A percentile compares a stretch with the other conserved stretches of the same genome.
Conservation (phyloP, 345 rosid species). For the Rubroshorea leprosula region DNA sequence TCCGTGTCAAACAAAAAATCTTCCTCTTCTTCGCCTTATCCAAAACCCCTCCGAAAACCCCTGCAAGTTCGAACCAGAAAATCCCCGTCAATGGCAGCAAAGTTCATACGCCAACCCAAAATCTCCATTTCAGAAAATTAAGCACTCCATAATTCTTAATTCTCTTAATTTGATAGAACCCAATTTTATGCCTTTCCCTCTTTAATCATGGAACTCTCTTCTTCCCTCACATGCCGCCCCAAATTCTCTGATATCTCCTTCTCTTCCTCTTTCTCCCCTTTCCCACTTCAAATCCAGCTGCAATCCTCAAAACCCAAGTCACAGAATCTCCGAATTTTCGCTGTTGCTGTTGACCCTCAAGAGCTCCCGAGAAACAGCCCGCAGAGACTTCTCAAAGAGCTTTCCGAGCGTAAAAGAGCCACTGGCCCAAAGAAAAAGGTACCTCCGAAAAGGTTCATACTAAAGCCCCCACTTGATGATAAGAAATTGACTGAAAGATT, state of each 20-base stretch:
- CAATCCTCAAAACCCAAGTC: conserved; percentile 30
- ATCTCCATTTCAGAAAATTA: not conserved
- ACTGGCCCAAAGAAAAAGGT: conserved; percentile 58
- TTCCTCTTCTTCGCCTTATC: not conserved
- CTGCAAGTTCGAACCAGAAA: not conserved
- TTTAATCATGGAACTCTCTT: conserved; percentile 67
- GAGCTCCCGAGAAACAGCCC: conserved; percentile 74
- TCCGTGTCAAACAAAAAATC: too few relatives aligned
- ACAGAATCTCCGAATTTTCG: conserved; percentile 33
- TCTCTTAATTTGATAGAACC: not conserved
- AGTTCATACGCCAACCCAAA: not conserved
- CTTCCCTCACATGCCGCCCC: conserved; percentile 42
- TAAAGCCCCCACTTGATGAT: conserved; percentile 85
- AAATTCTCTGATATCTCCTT: conserved; percentile 50
- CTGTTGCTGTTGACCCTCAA: conserved; percentile 53
- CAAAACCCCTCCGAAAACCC: not conserved
- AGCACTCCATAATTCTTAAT: not conserved
- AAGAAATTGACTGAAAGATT: conserved; percentile 68
- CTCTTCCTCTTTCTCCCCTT: conserved; percentile 52
- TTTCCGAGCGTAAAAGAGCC: conserved; percentile 65
- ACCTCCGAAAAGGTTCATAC: conserved; percentile 68
- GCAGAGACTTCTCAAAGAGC: conserved; percentile 88
- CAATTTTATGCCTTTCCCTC: not conserved
- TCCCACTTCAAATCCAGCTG: conserved; percentile 32
- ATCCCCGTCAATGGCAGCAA: not conserved